These are phyloP conservation scores for Chimonanthus salicifolius DNA, from an alignment of 164 flowering plant species.

Conservation along the genomic window DNA sequence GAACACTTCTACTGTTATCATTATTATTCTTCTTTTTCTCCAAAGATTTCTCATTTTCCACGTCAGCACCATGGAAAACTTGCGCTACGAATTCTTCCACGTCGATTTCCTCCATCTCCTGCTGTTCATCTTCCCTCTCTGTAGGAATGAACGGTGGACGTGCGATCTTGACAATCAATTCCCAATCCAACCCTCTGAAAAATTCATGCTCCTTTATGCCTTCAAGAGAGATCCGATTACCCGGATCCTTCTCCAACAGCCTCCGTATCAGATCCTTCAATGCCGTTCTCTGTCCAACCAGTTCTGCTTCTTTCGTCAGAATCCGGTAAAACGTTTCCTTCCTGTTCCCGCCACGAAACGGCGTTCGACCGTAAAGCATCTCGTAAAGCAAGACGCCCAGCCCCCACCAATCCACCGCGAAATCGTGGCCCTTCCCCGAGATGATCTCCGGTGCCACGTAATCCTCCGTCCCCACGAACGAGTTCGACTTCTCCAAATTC, in stretches of 20 bases:
- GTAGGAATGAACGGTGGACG: constrained; percentile 73
- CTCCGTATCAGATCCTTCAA: constrained; percentile 63
- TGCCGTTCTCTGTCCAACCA: constrained; percentile 66
- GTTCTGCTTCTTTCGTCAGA: constrained; percentile 40
- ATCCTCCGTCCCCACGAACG: constrained; percentile 97
- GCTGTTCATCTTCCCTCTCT: constrained; percentile 13
- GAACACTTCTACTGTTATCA: constrained; percentile 2
- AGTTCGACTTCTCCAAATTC: constrained; percentile 53
- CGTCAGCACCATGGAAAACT: constrained; percentile 21
- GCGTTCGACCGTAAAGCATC: constrained; percentile 88
- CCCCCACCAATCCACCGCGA: constrained; percentile 92
- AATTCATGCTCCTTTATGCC: constrained; percentile 73
- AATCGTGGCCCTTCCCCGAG: constrained; percentile 69
- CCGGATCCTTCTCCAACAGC: constrained; percentile 63
- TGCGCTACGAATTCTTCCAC: constrained; percentile 48
- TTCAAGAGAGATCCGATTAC: constrained; percentile 38
- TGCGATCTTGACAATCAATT: constrained; percentile 29
- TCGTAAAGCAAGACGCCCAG: constrained; percentile 79
- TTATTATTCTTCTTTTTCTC: not conserved
- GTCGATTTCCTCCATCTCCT: constrained; percentile 36
- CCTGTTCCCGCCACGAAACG: constrained; percentile 60
- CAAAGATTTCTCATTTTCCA: not conserved
- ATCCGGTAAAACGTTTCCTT: constrained; percentile 78
- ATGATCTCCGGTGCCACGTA: constrained; percentile 91
- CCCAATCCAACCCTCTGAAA: constrained; percentile 64